Percentiles rank a stretch among this genome's conserved stretches.
Conservation (phyloP, 495 filamentous ascomycete species). For the Collariella sp. region DNA sequence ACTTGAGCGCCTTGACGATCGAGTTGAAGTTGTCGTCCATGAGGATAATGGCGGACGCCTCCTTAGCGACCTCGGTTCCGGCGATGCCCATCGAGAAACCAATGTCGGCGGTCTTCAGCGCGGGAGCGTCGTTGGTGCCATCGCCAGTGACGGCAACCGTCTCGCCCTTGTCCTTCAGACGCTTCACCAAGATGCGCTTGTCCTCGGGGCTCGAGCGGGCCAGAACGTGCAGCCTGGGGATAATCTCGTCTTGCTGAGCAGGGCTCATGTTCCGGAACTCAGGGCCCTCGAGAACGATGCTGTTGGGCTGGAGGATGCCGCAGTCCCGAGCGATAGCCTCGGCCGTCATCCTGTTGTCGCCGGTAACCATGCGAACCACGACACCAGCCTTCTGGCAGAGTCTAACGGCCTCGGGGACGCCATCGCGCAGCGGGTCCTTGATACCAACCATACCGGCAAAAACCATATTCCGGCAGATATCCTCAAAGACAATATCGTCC, state of each 20-base stretch:
- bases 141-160: slow-evolving; percentile 86
- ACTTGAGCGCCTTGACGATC: slow-evolving; percentile 82
- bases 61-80: slow-evolving; percentile 89
- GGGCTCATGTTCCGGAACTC: slow-evolving; percentile 71
- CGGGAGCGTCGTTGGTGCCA: slow-evolving; percentile 84
- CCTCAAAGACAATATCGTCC: slow-evolving; percentile 66
- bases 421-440: slow-evolving; percentile 76
- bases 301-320: slow-evolving; percentile 68
- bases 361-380: slow-evolving; percentile 83
- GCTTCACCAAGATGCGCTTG: slow-evolving; percentile 69
- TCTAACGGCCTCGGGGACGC: slow-evolving; percentile 66
- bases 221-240: slow-evolving; percentile 72
- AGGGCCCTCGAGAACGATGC: slow-evolving; percentile 74
- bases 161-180: slow-evolving; percentile 64
- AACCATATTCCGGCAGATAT: slow-evolving; percentile 62
- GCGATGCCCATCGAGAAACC: slow-evolving; percentile 91
- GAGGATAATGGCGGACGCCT: slow-evolving; percentile 83
- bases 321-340: slow-evolving; percentile 76
- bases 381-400: slow-evolving; percentile 72
- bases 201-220: slow-evolving; percentile 84
- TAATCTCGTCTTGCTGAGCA: slow-evolving; percentile 57
- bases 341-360: slow-evolving; percentile 76
- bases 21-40: slow-evolving; percentile 87
- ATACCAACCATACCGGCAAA: slow-evolving; percentile 77
- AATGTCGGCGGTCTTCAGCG: slow-evolving; percentile 76